Base-by-base conservation (phyloP, 345 rosid genomes). In the Heritiera fomes region DNA sequence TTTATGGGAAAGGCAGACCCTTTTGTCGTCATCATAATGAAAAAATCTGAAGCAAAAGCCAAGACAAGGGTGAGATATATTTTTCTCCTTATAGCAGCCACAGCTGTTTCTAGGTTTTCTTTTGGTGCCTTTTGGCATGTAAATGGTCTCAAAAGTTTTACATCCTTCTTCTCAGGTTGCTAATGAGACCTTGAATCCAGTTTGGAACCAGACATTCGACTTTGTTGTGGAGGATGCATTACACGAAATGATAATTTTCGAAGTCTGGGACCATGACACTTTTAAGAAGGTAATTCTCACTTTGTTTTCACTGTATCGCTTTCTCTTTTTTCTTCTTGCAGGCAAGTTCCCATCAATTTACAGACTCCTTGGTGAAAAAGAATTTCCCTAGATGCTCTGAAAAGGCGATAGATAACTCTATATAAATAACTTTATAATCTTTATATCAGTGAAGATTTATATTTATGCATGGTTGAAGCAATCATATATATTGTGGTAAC, bases 131-230 rank as follows among this genome's bases (percentile, higher is more conserved):
- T 23, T 20, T 23, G 5, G 32, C 14, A 9, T 59, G 32, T 10
- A 10, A 61, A 60, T 60, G 46, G 62, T 72, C 46, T 72, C 15
- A 34, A 71, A 46, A 52, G 62, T 30, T 34, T 52, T 17, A 13
- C 14, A 28, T 49, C n/a, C 47, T 32, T 72, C 78, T 53, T 40
- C 67, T 34, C 88, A 92, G 95, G 99, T 92, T 64, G 88, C 92
- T 71, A 89, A 87, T 41, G 88, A 92, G 52, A 89, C 85, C 77
- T 85, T 96, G 78, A 90, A 96, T 87, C 98, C 99, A 8, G 92
- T 92, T 49, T 96, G 99, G 99, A 92, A 96, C 79, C 98, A 92
- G 69, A 91, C 99, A 3, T 94, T 96, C 80, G 98, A 94, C 79
- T 89, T 94, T 60, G 97, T 96, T 38, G 99, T 94, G 77, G 99